phyloP scores from a whole-genome alignment of 2,329 filamentous ascomycete species.

The Rhinocladiella similis region DNA sequence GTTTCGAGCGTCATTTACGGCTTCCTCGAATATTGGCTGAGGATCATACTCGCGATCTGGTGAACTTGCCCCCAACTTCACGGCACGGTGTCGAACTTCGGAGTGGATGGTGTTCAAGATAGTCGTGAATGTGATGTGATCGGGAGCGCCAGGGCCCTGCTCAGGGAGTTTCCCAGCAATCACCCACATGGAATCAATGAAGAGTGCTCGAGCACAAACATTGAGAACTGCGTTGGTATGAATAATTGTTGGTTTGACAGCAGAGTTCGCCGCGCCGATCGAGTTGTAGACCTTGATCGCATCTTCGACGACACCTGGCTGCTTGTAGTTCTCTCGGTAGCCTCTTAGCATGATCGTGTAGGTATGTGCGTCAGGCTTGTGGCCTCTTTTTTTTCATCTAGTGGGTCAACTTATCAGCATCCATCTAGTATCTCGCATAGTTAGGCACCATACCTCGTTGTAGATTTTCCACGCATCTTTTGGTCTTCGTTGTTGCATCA shows the following conservation, averaged over 20 bases:
- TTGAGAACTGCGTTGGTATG: constrained; percentile 88
- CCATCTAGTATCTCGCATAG: not conserved
- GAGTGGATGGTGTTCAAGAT: constrained; percentile 75
- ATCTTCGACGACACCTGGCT: constrained; percentile 61
- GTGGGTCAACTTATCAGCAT: not conserved
- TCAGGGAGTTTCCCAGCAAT: constrained; percentile 72
- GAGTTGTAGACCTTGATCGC: constrained; percentile 76
- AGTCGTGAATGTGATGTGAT: constrained; percentile 75
- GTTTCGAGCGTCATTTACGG: constrained; percentile 66
- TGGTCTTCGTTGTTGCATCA: constrained; percentile 62
- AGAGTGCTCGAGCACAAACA: constrained; percentile 71
- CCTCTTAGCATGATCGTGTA: constrained; percentile 82
- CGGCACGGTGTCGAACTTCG: constrained; percentile 37
- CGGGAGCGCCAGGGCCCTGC: constrained; percentile 61
- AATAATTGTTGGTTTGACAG: constrained; percentile 70
- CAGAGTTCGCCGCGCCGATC: constrained; percentile 64
- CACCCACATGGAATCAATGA: constrained; percentile 79
- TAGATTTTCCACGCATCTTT: constrained; percentile 74
- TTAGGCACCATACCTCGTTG: constrained; percentile 68
- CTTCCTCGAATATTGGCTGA: constrained; percentile 33
- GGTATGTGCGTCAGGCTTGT: constrained; percentile 77
- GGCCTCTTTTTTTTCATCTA: constrained; percentile 94
- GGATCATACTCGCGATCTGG: constrained; percentile 29
- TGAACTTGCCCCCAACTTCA: constrained; percentile 18
- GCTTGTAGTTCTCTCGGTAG: constrained; percentile 61